Conservation (phyloP, 495 filamentous ascomycete species). For the Endocarpon pusillum region DNA sequence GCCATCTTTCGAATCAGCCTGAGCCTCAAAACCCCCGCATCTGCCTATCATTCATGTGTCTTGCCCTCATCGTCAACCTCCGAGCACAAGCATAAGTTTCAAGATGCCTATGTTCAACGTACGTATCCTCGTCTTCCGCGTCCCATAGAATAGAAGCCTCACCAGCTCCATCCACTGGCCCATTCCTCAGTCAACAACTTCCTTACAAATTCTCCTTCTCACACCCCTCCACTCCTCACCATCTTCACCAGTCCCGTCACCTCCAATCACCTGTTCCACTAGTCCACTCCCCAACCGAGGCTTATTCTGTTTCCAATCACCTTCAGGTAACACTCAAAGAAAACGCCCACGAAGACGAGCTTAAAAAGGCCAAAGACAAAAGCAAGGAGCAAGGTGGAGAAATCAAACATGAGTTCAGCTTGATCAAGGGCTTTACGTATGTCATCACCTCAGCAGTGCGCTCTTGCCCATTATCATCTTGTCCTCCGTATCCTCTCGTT, state of each 20-base stretch:
- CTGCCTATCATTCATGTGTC: too few relatives aligned
- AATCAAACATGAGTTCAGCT: conserved; percentile 63
- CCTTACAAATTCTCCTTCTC: too few relatives aligned
- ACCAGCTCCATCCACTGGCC: too few relatives aligned
- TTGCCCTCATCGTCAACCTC: too few relatives aligned
- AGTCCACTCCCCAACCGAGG: too few relatives aligned
- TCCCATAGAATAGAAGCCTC: neutral
- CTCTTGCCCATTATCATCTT: neutral
- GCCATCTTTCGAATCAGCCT: too few relatives aligned
- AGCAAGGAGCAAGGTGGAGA: conserved; percentile 54
- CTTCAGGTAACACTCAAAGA: conserved; percentile 64
- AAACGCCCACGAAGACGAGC: conserved; percentile 37
- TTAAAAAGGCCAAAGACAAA: conserved; percentile 56
- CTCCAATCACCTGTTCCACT: too few relatives aligned
- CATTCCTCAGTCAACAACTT: too few relatives aligned
- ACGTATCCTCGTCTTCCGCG: conserved; percentile 13
- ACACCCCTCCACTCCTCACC: conserved; percentile 10
- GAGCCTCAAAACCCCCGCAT: too few relatives aligned
- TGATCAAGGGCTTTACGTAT: conserved; percentile 89
- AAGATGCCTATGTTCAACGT: conserved; percentile 62
- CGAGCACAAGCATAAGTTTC: too few relatives aligned
- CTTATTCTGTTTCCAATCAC: too few relatives aligned
- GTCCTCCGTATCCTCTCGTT: neutral
- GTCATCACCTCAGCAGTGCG: conserved; percentile 12
- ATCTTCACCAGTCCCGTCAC: conserved; percentile 1